Percentiles rank a stretch among this genome's conserved stretches.
Conservation (phyloP, 352 stramenopile species). For the Albugo laibachii region DNA sequence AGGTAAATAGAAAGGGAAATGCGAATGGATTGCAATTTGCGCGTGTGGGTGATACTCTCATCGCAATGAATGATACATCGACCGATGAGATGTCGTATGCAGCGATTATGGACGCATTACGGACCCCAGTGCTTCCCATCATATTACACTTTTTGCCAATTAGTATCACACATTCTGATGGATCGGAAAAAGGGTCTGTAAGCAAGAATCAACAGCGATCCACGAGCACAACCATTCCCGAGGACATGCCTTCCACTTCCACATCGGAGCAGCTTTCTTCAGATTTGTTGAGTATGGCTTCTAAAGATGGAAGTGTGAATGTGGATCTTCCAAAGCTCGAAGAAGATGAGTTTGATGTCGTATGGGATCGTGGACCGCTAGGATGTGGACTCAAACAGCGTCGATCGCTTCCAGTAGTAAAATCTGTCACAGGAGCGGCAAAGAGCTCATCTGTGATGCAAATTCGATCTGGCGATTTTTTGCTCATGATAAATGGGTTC, state of each 20-base stretch:
- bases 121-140: conserved; percentile 34
- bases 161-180: conserved; percentile 8
- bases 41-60: conserved; percentile 48
- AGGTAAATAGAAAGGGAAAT: conserved; percentile 49
- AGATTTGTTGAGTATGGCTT: background rate
- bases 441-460: conserved; percentile 24
- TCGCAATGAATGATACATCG: conserved; percentile 37
- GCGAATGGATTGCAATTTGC: conserved; percentile 36
- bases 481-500: conserved; percentile 54
- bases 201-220: background rate
- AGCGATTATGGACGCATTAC: conserved; percentile 43
- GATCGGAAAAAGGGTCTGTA: background rate
- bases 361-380: conserved; percentile 48
- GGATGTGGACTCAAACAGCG: conserved; percentile 57
- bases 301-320: background rate
- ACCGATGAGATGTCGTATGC: conserved; percentile 30
- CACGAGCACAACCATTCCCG: background rate
- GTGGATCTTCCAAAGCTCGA: background rate
- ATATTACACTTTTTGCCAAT: conserved; percentile 47
- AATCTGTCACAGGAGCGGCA: conserved; percentile 29
- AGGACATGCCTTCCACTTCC: background rate
- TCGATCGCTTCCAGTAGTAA: conserved; percentile 40
- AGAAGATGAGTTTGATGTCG: conserved; percentile 41
- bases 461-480: conserved; percentile 39
- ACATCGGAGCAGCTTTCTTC: background rate